Conservation (phyloP, 768 basidiomycete species). For the Mycena polygramma region DNA sequence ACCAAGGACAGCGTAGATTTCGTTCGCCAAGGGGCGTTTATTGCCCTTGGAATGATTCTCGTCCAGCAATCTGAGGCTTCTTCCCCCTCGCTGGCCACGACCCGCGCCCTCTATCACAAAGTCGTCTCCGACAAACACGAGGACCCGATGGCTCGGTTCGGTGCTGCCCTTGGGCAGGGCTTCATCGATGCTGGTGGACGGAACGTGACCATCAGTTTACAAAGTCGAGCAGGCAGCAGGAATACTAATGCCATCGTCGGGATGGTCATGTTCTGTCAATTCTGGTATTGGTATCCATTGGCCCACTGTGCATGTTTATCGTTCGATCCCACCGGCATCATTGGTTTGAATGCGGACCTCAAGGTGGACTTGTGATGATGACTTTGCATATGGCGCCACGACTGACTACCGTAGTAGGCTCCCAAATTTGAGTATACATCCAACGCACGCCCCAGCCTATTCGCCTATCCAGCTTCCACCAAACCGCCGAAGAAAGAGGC, state of each 20-base stretch:
- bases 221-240: constrained; percentile 91
- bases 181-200: constrained; percentile 98
- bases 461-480: constrained; percentile 89
- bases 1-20: constrained; percentile 98
- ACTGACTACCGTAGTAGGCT: constrained; percentile 62
- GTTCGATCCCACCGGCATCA: constrained; percentile 95
- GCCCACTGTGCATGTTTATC: constrained; percentile 94
- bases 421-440: constrained; percentile 94
- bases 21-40: constrained; percentile 97
- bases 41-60: constrained; percentile 96
- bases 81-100: constrained; percentile 83
- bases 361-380: constrained; percentile 63
- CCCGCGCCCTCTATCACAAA: constrained; percentile 88
- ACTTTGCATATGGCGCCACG: neutral
- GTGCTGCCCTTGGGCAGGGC: constrained; percentile 95
- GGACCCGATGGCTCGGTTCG: constrained; percentile 98
- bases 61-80: constrained; percentile 96
- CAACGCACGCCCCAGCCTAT: constrained; percentile 90
- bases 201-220: constrained; percentile 94
- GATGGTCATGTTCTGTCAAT: constrained; percentile 98
- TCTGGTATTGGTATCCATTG: constrained; percentile 99
- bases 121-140: constrained; percentile 97
- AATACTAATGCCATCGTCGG: constrained; percentile 97
- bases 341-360: constrained; percentile 89
- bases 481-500: constrained; percentile 95